Conservation (phyloP, 2,329 filamentous ascomycete species). For the Ustulina deusta region DNA sequence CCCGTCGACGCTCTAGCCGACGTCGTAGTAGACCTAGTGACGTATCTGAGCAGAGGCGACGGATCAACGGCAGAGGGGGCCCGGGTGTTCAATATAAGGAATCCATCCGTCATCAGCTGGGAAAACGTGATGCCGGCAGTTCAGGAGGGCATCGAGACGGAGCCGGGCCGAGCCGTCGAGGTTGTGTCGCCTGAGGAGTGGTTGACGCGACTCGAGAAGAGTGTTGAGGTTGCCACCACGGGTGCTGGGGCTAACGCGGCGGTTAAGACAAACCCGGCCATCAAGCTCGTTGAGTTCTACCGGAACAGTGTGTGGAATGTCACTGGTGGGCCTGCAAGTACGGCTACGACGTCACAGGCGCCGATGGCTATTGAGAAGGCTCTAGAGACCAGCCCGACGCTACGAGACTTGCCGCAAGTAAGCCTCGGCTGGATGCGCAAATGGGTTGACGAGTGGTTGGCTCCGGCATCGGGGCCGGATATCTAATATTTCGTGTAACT, state of each 20-base stretch:
- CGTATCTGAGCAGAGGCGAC: background rate
- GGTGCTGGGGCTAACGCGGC: slow-evolving; percentile 10
- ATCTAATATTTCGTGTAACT: too few relatives aligned
- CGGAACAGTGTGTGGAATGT: slow-evolving; percentile 37
- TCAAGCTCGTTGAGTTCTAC: slow-evolving; percentile 51
- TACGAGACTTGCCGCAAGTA: slow-evolving; percentile 48
- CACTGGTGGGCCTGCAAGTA: slow-evolving; percentile 34
- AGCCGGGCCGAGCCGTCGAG: slow-evolving; percentile 15
- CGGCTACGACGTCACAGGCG: background rate
- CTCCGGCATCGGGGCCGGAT: too few relatives aligned
- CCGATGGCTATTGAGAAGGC: slow-evolving; percentile 42
- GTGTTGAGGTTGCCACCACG: slow-evolving; percentile 6
- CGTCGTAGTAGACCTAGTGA: slow-evolving; percentile 52
- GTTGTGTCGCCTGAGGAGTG: slow-evolving; percentile 36
- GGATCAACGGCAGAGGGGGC: slow-evolving; percentile 5
- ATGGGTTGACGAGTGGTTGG: slow-evolving; percentile 53
- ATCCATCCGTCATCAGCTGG: slow-evolving; percentile 46
- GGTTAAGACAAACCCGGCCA: slow-evolving; percentile 48
- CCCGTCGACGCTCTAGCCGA: slow-evolving; percentile 57
- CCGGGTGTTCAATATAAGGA: slow-evolving; percentile 47
- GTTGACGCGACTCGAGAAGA: slow-evolving; percentile 33
- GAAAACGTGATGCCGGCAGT: slow-evolving; percentile 42
- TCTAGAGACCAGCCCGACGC: slow-evolving; percentile 44
- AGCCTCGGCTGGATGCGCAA: slow-evolving; percentile 50
- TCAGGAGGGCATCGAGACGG: slow-evolving; percentile 24